Percentiles rank a stretch among this genome's conserved stretches.
These are phyloP conservation scores for Rosa persica DNA, from an alignment of 306 rosid genomes.

Conservation along the genomic window DNA sequence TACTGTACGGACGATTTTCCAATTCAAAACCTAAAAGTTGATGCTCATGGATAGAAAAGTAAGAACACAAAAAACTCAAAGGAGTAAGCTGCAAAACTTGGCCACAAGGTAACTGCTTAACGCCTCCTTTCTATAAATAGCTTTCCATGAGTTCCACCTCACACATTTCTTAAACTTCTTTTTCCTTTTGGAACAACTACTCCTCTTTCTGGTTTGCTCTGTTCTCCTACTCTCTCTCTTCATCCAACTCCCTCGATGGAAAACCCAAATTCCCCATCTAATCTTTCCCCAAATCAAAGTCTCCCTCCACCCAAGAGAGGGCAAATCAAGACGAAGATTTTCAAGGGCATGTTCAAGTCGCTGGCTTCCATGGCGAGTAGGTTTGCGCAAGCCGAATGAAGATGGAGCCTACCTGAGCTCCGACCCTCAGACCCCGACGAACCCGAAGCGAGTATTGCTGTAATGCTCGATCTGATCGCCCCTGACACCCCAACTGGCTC, in stretches of 20 bases:
- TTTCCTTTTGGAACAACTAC: too few species aligned
- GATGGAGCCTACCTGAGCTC: conserved; percentile 12
- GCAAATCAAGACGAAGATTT: conserved; percentile 28
- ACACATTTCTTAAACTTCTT: too few species aligned
- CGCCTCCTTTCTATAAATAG: too few species aligned
- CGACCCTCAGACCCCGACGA: conserved; percentile 19
- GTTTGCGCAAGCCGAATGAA: not conserved
- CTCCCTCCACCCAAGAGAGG: conserved; percentile 34
- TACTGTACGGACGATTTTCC: too few species aligned
- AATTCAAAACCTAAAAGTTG: too few species aligned
- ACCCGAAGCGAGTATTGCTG: conserved; percentile 1
- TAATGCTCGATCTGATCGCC: not conserved
- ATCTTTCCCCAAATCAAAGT: not conserved
- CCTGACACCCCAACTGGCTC: not conserved
- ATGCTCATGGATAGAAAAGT: too few species aligned
- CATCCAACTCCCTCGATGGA: conserved; percentile 2
- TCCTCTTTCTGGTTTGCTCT: too few species aligned
- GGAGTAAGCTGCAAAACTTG: too few species aligned
- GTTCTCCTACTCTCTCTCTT: too few species aligned
- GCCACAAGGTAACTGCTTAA: too few species aligned
- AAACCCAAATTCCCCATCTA: not conserved
- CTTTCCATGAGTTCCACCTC: too few species aligned
- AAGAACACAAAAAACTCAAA: too few species aligned
- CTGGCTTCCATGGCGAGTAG: conserved; percentile 18
- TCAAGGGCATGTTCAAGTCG: not conserved